Evolutionary conservation across 1,284 basidiomycete species (phyloP).

Genomic region (Fomitopsis betulina): DNA sequence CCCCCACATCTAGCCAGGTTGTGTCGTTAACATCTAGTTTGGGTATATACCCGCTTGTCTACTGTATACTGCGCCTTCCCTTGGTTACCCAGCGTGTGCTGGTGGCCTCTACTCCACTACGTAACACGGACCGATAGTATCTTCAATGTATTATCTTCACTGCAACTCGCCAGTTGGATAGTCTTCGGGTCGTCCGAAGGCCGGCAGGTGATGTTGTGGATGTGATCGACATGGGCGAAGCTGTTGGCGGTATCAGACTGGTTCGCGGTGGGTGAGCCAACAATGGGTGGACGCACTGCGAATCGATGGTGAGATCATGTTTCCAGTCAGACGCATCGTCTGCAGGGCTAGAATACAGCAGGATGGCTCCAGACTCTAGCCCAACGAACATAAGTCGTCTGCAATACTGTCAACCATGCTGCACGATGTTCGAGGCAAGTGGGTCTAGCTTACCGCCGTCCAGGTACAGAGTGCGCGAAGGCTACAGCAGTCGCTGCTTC

Average conservation of each 20-base stretch:
- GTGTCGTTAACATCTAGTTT: conserved; percentile 63
- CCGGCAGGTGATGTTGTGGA: conserved; percentile 68
- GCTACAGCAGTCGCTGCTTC: conserved; percentile 73
- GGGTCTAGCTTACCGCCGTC: conserved; percentile 34
- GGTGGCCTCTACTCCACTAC: conserved; percentile 29
- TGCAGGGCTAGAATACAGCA: conserved; percentile 43
- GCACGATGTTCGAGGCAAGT: background rate
- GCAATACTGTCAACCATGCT: background rate
- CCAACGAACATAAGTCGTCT: conserved; percentile 68
- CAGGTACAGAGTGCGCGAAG: conserved; percentile 40
- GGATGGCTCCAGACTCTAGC: conserved; percentile 64
- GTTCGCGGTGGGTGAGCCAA: background rate
- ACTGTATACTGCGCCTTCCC: conserved; percentile 64
- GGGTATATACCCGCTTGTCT: conserved; percentile 40
- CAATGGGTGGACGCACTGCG: conserved; percentile 36
- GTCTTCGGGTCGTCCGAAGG: conserved; percentile 25
- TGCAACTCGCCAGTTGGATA: conserved; percentile 49
- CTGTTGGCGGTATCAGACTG: conserved; percentile 30
- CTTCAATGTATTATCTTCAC: conserved; percentile 80
- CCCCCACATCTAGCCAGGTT: conserved; percentile 49
- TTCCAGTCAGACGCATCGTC: conserved; percentile 43
- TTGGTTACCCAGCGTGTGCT: conserved; percentile 37
- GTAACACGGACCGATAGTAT: conserved; percentile 52
- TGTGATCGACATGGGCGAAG: conserved; percentile 60
- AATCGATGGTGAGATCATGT: conserved; percentile 38